Percentiles rank a stretch among this genome's conserved stretches.
These are phyloP conservation scores for Paraglomus occultum DNA, from an alignment of 192 early-diverging fungal species.

Conservation along the genomic window DNA sequence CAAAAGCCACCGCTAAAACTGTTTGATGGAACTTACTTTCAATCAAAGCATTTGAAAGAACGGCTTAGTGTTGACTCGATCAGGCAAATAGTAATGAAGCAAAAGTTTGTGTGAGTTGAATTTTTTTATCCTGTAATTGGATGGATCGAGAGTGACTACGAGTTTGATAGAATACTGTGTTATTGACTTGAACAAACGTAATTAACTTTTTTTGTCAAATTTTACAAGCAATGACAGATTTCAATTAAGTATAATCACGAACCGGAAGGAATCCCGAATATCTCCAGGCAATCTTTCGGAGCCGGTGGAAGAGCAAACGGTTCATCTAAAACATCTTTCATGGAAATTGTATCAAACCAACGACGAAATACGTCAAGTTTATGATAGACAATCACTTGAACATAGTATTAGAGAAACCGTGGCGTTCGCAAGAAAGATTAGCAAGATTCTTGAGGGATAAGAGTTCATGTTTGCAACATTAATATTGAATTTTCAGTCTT, in stretches of 20 bases:
- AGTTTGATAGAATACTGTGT: no score
- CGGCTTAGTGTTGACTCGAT: not conserved
- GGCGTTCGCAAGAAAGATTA: conserved; percentile 10
- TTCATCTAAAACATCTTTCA: not conserved
- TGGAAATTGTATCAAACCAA: conserved; percentile 20
- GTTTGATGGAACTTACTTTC: conserved; percentile 14
- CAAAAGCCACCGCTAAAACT: not conserved
- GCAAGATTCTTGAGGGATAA: no score
- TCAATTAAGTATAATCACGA: not conserved
- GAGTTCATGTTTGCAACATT: no score
- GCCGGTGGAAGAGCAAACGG: not conserved
- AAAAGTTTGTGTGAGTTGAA: not conserved
- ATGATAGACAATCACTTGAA: conserved; percentile 4
- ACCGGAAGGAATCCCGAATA: not conserved
- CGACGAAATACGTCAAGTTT: conserved; percentile 1
- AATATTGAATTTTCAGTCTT: no score
- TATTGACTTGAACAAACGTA: not conserved
- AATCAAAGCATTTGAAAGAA: not conserved
- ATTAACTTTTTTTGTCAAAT: not conserved
- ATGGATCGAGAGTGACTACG: no score
- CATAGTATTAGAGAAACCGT: conserved; percentile 3
- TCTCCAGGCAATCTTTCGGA: no score
- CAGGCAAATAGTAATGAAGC: conserved; percentile 4
- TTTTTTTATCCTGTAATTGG: no score
- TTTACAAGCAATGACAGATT: conserved; percentile 8